phyloP scores from a whole-genome alignment of 106 monocot species.

The Phalaenopsis equestris region DNA sequence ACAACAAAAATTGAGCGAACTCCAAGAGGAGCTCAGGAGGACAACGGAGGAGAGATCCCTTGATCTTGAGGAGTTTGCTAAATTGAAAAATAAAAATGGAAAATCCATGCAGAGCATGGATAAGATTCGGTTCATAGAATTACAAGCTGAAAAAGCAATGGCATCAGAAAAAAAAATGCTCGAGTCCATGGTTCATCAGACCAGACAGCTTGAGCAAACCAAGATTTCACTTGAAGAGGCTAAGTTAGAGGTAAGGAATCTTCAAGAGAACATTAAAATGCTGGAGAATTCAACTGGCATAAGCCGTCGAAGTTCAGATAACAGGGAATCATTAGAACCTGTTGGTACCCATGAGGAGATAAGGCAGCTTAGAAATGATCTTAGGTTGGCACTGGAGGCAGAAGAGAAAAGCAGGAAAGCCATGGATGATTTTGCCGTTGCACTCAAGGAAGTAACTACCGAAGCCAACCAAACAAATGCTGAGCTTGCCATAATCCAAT shows the following conservation, averaged over 20 bases:
- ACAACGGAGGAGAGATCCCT: constrained; percentile 39
- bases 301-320: constrained; percentile 4
- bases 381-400: constrained; percentile 8
- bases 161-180: constrained; percentile 69
- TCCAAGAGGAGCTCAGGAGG: constrained; percentile 51
- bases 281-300: background rate
- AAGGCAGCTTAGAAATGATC: constrained; percentile 1
- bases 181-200: constrained; percentile 52
- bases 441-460: constrained; percentile 3
- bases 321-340: background rate
- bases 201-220: constrained; percentile 67
- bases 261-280: constrained; percentile 5
- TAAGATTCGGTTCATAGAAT: constrained; percentile 6
- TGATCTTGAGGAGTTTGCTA: constrained; percentile 29
- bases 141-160: constrained; percentile 34
- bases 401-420: constrained; percentile 9
- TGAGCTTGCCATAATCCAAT: constrained; percentile 7
- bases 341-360: background rate
- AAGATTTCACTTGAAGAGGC: constrained; percentile 33
- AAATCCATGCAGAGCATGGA: background rate
- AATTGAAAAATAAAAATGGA: constrained; percentile 17
- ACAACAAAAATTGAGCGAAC: constrained; percentile 27
- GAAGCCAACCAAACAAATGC: constrained; percentile 13
- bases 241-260: constrained; percentile 11
- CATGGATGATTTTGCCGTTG: constrained; percentile 4